A percentile compares a stretch with the other conserved stretches of the same genome.
Conservation (phyloP, 2,329 filamentous ascomycete genomes). For the Colletotrichum sp. region DNA sequence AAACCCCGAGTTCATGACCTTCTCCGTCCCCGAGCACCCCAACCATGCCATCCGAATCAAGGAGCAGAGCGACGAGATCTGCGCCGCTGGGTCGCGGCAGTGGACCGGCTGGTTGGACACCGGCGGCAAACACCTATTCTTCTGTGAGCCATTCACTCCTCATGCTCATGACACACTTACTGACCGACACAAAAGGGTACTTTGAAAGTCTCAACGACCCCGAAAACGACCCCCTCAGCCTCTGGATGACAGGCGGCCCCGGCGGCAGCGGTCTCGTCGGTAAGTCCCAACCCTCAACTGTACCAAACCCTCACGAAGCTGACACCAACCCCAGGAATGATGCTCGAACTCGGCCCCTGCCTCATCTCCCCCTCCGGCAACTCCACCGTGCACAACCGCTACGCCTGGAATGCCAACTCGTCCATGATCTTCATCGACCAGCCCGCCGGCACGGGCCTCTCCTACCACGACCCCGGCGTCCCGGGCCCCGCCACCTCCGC, state of each 20-base stretch:
- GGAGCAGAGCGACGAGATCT: constrained; percentile 28
- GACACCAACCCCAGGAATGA: not conserved
- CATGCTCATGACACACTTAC: not conserved
- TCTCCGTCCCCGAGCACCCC: constrained; percentile 18
- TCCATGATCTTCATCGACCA: constrained; percentile 50
- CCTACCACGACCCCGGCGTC: constrained; percentile 36
- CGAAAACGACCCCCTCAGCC: constrained; percentile 43
- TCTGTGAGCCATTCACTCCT: constrained; percentile 2
- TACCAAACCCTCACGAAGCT: not conserved
- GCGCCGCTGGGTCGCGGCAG: constrained; percentile 28
- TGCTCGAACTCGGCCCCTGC: constrained; percentile 23
- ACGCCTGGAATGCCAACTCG: constrained; percentile 25
- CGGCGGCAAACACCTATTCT: constrained; percentile 24
- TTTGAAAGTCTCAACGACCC: constrained; percentile 32
- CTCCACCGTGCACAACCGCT: constrained; percentile 17
- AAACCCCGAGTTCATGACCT: constrained; percentile 3
- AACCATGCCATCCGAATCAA: constrained; percentile 28
- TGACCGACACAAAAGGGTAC: constrained; percentile 20
- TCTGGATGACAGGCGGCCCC: constrained; percentile 66
- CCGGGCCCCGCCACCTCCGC: constrained; percentile 40
- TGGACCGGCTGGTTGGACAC: constrained; percentile 33
- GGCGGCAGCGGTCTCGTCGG: constrained; percentile 59
- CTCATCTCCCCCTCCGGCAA: constrained; percentile 15
- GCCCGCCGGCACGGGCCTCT: constrained; percentile 66
- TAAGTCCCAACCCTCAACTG: not conserved